Base-by-base conservation (phyloP, 2,329 filamentous ascomycete species). In the Phaeosphaeriaceae sp. region DNA sequence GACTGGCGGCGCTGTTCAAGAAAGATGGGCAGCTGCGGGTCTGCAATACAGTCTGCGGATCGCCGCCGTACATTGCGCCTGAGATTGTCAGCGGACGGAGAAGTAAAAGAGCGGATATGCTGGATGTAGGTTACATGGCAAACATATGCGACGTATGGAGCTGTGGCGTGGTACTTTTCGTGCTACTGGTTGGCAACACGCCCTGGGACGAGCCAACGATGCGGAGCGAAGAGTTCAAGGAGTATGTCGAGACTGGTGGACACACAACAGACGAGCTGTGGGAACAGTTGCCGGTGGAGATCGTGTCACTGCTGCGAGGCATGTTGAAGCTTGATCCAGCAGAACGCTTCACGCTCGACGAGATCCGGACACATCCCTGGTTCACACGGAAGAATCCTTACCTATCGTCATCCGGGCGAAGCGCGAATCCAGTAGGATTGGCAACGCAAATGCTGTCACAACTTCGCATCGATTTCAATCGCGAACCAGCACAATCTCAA, bases 111-210 rank as follows among this genome's bases (percentile, higher is more conserved):
- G 80, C 75, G 48, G 75, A 83, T 42, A 68, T 83, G 40, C 79
- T 84, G 51, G 81, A 84, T 24, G 70, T 74, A 48, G 88, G 90
- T 54, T 94, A 94, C 72, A 84, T 85, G 27, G 89, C 93, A 7
- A 92, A 97, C 61, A 79, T 92, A 44, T 91, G 92, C 40, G 95
- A 99, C 73, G 89, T 99, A 56, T 99, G 96, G 96, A 97, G 93
- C 17, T 97, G 93, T 69, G 95, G 95, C 33, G 93, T 99, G 53
- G 96, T 99, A n/a, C 83, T 99, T 3, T 99, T 99, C 72, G 95
- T 98, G 36, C 82, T 99, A 3, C 82, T 99, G 3, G 93, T 96
- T 1, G 95, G 95, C 10, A 99, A 99, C 74, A 99, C 95, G 1
- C 95, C 95, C 0, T 99, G 95, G 95, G 95, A 98, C 72, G 91